Base-by-base conservation (phyloP, 2,329 filamentous ascomycete species). In the Xylariaceae sp. region DNA sequence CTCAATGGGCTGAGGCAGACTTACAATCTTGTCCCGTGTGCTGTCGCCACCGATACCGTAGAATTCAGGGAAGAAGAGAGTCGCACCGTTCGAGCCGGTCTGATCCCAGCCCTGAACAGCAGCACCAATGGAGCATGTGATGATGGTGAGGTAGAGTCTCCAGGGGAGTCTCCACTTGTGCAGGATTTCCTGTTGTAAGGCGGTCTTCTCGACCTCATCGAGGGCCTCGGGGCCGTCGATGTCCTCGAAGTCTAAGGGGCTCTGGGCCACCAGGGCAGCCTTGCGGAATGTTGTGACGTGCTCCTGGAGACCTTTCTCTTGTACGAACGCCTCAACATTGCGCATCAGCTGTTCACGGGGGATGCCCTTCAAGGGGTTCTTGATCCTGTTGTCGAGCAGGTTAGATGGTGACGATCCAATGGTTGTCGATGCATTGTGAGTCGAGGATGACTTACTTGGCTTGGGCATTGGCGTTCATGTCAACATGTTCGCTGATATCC, bases 251-350 rank as follows among this genome's bases (percentile, higher is more conserved):
- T 79, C 77, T 7, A 76, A 75, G 0, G 88, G 88, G 65, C 87
- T 84, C 71, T 90, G 88, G 2, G 89, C 89, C 15, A 92, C 82
- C 9, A 93, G 78, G 2, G 89, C 90, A 39, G 88, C 89, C 67
- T 87, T 87, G 55, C 82, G 78, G 55, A 92, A 78, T 13, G 88
- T 69, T 2, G 76, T 74, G 2, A 84, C 74, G 64, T 87, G 79
- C 56, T 87, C 82, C 1, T 75, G 72, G 30, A 92, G 77, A 23
- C 79, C 79, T 65, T 87, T 82, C 48, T 80, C 74, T 11, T 76
- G 75, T 45, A 85, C 87, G 67, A 89, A 90, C n/a, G 77, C 76
- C 55, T 84, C 70, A 45, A 73, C 85, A 67, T 86, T 79, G 39
- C 72, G 70, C 73, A 85, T 78, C n/a, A 86, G 77, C 56, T 80